phyloP scores from a whole-genome alignment of 306 rosid species.

The Crataegus laevigata region DNA sequence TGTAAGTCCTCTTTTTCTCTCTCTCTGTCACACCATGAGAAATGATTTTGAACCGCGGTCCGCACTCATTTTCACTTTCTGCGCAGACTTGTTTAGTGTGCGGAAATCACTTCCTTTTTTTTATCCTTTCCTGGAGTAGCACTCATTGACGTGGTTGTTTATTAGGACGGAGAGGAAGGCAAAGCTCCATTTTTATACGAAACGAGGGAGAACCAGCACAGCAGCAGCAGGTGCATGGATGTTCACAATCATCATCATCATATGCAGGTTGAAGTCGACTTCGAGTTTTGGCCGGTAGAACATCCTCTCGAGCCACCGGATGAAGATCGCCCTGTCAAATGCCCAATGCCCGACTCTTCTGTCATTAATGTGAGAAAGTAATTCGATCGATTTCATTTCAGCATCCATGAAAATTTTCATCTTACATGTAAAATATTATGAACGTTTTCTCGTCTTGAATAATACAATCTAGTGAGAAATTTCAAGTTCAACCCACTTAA shows the following conservation, averaged over 20 bases:
- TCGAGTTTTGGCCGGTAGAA: slow-evolving; percentile 78
- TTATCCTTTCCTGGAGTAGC: background rate
- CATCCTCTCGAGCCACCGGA: slow-evolving; percentile 88
- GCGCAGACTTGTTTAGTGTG: background rate
- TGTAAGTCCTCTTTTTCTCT: slow-evolving; percentile 33
- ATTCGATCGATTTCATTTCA: background rate
- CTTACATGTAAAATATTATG: background rate
- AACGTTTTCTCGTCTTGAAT: background rate
- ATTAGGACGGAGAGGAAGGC: slow-evolving; percentile 39
- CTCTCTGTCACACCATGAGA: background rate
- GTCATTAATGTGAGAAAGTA: slow-evolving; percentile 52
- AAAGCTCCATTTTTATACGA: slow-evolving; percentile 36
- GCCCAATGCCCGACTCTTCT: slow-evolving; percentile 87
- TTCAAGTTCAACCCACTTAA: too few relatives aligned
- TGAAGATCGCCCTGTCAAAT: slow-evolving; percentile 88
- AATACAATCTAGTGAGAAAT: background rate
- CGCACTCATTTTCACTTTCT: background rate
- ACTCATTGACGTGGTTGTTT: background rate
- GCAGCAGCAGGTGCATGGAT: slow-evolving; percentile 14
- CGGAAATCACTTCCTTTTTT: background rate
- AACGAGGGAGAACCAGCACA: slow-evolving; percentile 8
- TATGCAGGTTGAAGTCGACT: slow-evolving; percentile 39
- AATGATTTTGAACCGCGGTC: background rate
- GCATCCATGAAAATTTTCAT: background rate
- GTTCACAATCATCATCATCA: background rate